Evolutionary conservation across 164 flowering plant species (phyloP), one percentile per base, ranked within the genome.

Genomic region (Kingdonia uniflora): DNA sequence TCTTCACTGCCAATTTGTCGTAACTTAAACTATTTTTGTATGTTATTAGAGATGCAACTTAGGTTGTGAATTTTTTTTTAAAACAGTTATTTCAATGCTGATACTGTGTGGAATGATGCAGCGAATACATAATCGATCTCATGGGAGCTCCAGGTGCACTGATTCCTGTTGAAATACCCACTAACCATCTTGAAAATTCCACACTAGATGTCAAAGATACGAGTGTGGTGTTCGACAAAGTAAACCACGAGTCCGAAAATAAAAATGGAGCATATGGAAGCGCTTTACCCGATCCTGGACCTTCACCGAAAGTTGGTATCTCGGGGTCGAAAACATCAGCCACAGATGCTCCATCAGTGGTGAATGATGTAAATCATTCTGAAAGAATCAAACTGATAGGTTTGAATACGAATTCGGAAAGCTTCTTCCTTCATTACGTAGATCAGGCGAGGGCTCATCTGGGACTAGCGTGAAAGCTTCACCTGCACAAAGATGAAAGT

Each of bases 101-200:
- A 45, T 41, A 51, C 38, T 37, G 20, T 59, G 58, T 68, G 24
- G 47, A 51, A 47, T 60, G 52, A 54, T 77, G 81, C 95, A 92
- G 99, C 71, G 99, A 92, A 74, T 88, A 78, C 64, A 88, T 92
- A 26, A 74, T 92, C 61, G 99, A 92, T 74, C 73, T 92, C 47
- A 92, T 92, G 99, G 95, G 95, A 60, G 91, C 97, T 68, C 99
- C 99, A 0, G 99, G 99, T 5, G 63, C 95, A 1, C 71, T 92
- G 46, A 92, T 92, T 68, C 99, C 99, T 61, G 73, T 87, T 45
- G 99, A 92, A 74, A 76, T 76, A 51, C 87, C 95, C 25, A 73
- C 79, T 68, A 57, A 65, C 49, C 80, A 70, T 63, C 70, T 75
- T 38, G 79, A 67, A 63, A 72, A 54, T 64, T 56, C 69, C 51